Base-by-base conservation (phyloP, 2,329 filamentous ascomycete species). In the Rhinocladiella mackenziei region DNA sequence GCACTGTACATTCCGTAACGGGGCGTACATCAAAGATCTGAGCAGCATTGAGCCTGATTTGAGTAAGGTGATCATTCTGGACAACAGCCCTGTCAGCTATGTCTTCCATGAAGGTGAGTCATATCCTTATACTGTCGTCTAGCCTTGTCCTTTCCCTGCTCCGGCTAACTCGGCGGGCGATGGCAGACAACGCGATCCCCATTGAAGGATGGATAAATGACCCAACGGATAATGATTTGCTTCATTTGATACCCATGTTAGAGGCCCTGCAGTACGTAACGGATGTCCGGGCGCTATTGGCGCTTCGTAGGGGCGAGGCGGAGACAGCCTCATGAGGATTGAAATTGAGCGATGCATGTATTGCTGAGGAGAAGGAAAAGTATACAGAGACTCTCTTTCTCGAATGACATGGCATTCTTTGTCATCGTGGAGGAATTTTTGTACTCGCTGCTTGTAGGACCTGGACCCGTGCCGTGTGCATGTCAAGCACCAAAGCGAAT, bases 161-260 rank as follows among this genome's bases (percentile, higher is more conserved):
- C n/a, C n/a, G n/a, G 34, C 38, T 36, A 35, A 45, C 14, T 14
- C 33, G 22, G 28, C 5, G n/a, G 17, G 5, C n/a, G 13, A 14
- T 22, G 7, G 40, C 60, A 98, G 92, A 98, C 66, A 98, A 98
- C 70, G 92, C 92, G 38, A 96, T 98, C 60, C 92, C 92, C 2
- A 97, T 98, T 62, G 91, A 97, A 71, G 92, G 92, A 61, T 98
- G 92, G 92, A 97, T 98, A 69, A 95, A 84, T 65, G 92, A 98
- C 69, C 92, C 92, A 15, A 97, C 92, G 18, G 92, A 98, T 68
- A 92, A 89, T 63, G 91, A 96, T 62, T 74, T 98, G 55, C 76
- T 97, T 65, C 88, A 97, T 66, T 75, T 98, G 48, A 82, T 98
- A 46, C 92, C 92, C 22, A 74, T 97, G 59, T 75, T 98, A 32